Conservation (phyloP, 192 early-diverging fungal genomes). For the Spizellomyces punctatus region DNA sequence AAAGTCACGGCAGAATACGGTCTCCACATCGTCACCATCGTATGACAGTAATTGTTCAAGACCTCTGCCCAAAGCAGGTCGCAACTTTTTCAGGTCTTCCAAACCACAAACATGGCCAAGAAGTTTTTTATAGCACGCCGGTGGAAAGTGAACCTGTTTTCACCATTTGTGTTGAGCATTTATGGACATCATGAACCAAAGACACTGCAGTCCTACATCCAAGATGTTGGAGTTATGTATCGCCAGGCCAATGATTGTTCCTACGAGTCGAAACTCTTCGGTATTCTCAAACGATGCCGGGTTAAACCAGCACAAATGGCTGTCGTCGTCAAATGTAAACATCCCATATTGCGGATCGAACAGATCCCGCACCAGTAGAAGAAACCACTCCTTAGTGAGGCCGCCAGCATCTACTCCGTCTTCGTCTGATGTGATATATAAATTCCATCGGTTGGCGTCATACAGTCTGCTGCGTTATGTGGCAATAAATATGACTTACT, state of each 20-base stretch:
- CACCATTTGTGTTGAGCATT: not conserved
- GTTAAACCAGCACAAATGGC: conserved; percentile 84
- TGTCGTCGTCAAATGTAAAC: conserved; percentile 81
- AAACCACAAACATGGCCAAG: conserved; percentile 65
- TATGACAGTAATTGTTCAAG: conserved; percentile 73
- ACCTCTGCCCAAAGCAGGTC: conserved; percentile 77
- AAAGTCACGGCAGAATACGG: conserved; percentile 80
- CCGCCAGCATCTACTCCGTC: conserved; percentile 89
- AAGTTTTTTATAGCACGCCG: conserved; percentile 84
- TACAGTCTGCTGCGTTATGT: no score
- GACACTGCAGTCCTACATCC: conserved; percentile 47
- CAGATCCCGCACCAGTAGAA: conserved; percentile 83
- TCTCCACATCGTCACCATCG: conserved; percentile 74
- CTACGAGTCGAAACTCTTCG: conserved; percentile 85
- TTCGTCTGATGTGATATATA: conserved; percentile 38
- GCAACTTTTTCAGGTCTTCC: conserved; percentile 75
- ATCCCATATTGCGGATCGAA: conserved; percentile 85
- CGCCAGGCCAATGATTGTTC: conserved; percentile 85
- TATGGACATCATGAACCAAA: not conserved
- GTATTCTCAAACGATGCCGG: conserved; percentile 47
- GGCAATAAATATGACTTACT: conserved; percentile 13
- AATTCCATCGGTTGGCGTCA: not conserved
- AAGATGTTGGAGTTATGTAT: conserved; percentile 92
- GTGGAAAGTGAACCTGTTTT: conserved; percentile 74
- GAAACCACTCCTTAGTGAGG: conserved; percentile 93